A percentile compares a stretch with the other conserved stretches of the same genome.
phyloP scores from a whole-genome alignment of 2,329 filamentous ascomycete genomes.

The Sporothrix phasma region DNA sequence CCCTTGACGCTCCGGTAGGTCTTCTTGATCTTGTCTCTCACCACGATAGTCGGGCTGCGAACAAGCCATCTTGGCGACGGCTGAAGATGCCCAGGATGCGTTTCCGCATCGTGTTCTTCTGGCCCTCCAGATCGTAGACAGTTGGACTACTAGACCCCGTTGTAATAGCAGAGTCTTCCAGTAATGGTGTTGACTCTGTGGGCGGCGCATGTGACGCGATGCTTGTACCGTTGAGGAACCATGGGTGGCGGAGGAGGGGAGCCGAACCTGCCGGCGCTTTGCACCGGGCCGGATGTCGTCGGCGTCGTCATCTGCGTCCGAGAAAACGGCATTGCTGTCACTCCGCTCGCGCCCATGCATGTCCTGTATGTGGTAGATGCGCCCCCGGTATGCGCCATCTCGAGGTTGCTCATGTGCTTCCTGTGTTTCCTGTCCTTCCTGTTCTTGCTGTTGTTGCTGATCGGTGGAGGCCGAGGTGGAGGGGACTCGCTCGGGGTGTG shows the following conservation, averaged over 20 bases:
- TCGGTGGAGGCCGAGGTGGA: conserved; percentile 26
- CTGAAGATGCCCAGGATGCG: conserved; percentile 11
- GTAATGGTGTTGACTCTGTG: conserved; percentile 39
- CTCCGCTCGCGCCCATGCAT: background rate
- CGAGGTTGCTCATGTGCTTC: conserved; percentile 20
- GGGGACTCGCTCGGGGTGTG: conserved; percentile 35
- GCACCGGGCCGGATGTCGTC: background rate
- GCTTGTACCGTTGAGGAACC: background rate
- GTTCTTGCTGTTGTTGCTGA: background rate
- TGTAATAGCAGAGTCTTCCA: conserved; percentile 27
- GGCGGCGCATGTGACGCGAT: background rate
- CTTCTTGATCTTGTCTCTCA: conserved; percentile 16
- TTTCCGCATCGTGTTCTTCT: conserved; percentile 28
- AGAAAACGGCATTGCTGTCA: conserved; percentile 10
- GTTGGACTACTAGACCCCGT: conserved; percentile 19
- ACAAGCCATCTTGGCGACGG: background rate
- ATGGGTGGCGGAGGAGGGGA: background rate
- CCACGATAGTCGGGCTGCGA: background rate
- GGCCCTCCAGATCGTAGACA: conserved; percentile 39
- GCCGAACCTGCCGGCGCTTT: background rate
- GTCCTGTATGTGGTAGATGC: background rate
- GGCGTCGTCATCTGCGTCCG: conserved; percentile 10
- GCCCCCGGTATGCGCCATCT: background rate
- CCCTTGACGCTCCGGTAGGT: conserved; percentile 34
- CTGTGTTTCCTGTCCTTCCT: conserved; percentile 21